Evolutionary conservation across 202 grass and related monocot genomes (phyloP).

Genomic region (Dendrocalamus latiflorus): DNA sequence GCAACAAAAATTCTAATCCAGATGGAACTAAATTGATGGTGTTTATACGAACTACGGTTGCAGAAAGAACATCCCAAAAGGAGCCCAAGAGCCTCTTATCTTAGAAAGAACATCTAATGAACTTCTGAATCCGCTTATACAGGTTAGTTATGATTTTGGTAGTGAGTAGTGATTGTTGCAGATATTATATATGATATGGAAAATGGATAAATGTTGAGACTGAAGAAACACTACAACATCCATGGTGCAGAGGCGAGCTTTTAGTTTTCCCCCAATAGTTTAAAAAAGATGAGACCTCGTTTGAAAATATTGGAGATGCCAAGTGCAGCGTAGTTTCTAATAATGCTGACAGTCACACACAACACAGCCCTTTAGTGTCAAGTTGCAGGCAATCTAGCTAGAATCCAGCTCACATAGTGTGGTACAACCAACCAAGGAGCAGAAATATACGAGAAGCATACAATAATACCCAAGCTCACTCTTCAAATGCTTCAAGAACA

Average conservation of each 20-base stretch:
- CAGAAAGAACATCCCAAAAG: background rate
- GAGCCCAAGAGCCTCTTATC: background rate
- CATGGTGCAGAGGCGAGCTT: background rate
- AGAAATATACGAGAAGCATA: background rate
- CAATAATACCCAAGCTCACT: background rate
- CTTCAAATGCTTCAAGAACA: background rate
- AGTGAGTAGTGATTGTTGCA: background rate
- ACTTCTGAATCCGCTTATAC: background rate
- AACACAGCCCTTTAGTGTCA: background rate
- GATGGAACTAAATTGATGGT: constrained; percentile 1
- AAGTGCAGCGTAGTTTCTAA: background rate
- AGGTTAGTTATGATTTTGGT: background rate
- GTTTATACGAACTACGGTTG: background rate
- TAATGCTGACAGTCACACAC: background rate
- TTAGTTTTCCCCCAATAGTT: background rate
- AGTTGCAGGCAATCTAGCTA: background rate
- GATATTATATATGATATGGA: background rate
- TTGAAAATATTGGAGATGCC: background rate
- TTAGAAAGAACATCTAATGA: background rate
- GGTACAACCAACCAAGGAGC: background rate
- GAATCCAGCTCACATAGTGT: background rate
- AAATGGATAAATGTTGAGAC: background rate
- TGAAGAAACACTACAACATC: background rate
- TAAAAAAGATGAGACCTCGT: background rate
- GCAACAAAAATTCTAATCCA: background rate